These are phyloP conservation scores for Fusarium continuum DNA, from an alignment of 2,329 filamentous ascomycete species.

Conservation along the genomic window DNA sequence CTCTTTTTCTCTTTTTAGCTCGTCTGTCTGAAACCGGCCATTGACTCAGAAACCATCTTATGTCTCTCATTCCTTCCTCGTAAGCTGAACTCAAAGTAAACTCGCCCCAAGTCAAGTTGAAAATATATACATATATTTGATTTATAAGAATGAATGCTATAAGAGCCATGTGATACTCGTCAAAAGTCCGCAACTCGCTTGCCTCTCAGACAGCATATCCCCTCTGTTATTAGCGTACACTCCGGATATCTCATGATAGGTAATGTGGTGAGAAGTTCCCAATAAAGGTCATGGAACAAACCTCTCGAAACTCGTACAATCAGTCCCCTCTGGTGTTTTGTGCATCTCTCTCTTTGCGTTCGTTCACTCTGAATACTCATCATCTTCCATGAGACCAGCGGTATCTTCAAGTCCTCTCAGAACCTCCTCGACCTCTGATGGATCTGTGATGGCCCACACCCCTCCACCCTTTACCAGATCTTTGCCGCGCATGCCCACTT, in stretches of 20 bases:
- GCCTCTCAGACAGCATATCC: conserved; percentile 4
- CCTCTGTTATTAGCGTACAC: conserved; percentile 21
- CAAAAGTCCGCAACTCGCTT: conserved; percentile 11
- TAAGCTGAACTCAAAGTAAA: neutral
- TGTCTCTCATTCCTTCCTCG: neutral
- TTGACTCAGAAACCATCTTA: conserved; percentile 21
- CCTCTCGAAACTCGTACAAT: conserved; percentile 7
- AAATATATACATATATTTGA: neutral
- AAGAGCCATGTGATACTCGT: conserved; percentile 9
- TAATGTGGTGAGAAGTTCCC: neutral
- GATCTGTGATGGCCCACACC: conserved; percentile 90
- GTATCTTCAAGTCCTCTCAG: conserved; percentile 73
- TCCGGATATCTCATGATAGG: neutral
- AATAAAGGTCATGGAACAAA: conserved; percentile 1
- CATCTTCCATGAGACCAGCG: conserved; percentile 60
- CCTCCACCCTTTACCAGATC: conserved; percentile 87
- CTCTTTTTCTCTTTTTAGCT: conserved; percentile 37
- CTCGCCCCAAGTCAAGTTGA: neutral
- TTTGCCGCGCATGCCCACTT: conserved; percentile 85
- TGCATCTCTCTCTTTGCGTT: conserved; percentile 3
- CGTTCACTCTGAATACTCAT: conserved; percentile 49
- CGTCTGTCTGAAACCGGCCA: conserved; percentile 33
- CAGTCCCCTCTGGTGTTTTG: neutral
- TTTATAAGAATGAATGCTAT: neutral
- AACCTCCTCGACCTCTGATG: conserved; percentile 76